Conservation (phyloP, 371 early-diverging fungal genomes). For the Actinomucor elegans region DNA sequence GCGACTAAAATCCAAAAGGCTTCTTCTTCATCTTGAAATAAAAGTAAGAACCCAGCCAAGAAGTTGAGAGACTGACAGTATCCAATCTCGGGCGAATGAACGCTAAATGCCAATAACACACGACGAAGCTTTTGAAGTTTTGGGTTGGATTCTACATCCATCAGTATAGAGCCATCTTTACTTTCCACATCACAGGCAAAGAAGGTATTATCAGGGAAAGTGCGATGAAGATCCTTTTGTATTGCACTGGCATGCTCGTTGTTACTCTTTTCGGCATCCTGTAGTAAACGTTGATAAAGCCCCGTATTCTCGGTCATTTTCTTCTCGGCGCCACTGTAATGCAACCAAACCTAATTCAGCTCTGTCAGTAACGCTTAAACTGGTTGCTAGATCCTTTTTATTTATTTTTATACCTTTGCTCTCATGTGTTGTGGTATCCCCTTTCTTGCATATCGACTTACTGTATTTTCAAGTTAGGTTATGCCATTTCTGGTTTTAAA, state of each 20-base stretch:
- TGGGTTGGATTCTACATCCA: constrained; percentile 39
- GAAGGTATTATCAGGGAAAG: constrained; percentile 78
- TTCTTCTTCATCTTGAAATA: constrained; percentile 72
- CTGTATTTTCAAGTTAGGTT: constrained; percentile 40
- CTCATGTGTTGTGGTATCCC: constrained; percentile 74
- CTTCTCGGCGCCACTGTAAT: constrained; percentile 75
- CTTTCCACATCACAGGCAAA: constrained; percentile 47
- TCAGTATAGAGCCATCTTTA: not conserved
- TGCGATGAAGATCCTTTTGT: constrained; percentile 77
- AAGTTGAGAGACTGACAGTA: constrained; percentile 89
- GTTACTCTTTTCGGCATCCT: constrained; percentile 49
- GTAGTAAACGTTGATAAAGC: constrained; percentile 55
- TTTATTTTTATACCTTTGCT: constrained; percentile 50
- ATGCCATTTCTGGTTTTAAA: too few relatives aligned
- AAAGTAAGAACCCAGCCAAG: constrained; percentile 74
- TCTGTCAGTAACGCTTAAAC: too few relatives aligned
- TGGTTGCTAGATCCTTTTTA: too few relatives aligned
- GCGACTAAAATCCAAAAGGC: constrained; percentile 84
- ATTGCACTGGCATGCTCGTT: constrained; percentile 68
- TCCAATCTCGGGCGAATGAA: constrained; percentile 70
- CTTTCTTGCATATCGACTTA: constrained; percentile 72
- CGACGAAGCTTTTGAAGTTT: constrained; percentile 66
- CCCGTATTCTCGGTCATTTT: constrained; percentile 57
- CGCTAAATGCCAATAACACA: constrained; percentile 70
- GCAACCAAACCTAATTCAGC: constrained; percentile 82